Base-by-base conservation (phyloP, 148 eudicot species). In the Chenopodium album region DNA sequence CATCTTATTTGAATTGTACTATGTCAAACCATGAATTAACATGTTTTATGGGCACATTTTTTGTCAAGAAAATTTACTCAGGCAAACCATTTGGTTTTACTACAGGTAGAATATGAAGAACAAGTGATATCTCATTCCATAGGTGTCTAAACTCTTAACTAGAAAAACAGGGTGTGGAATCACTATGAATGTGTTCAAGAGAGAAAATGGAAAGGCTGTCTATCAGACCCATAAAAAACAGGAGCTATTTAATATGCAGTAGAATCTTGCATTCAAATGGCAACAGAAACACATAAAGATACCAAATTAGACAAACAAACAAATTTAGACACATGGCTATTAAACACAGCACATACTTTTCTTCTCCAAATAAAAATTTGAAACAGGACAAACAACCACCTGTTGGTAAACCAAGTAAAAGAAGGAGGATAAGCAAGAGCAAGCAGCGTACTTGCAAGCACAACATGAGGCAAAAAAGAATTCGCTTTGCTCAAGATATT, bases 371-470 rank as follows among this genome's bases (percentile, higher is more conserved):
- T 11, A 34, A 63, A 28, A 63, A 28, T 54, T 31, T 66, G 71
- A 62, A 31, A 48, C 44, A 60, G 68, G 65, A 71, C 64, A 31
- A n/a, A 9, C 60, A 81, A 50, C 41, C 56, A 95, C 99, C 98
- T 95, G 98, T 80, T 95, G 69, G 98, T 93, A 82, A 95, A 95
- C 98, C 98, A 95, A 73, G 94, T 90, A 87, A 95, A 95, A 74
- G 99, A 93, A 87, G 99, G 92, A 9, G 98, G 99, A 89, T 93
- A 92, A 19, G 89, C 76, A 86, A 95, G 94, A 81, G 98, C 98
- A 90, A 95, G 83, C 79, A 92, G 78, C 54, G 97, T 95, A 83
- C 91, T 95, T 73, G 92, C 93, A 78, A 95, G 90, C 20, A 94
- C 93, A 79, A 95, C 89, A 78, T 95, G 98, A 64, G 98, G 98